Conservation (phyloP, 805 yeast genomes). For the Ogataea zsoltii region DNA sequence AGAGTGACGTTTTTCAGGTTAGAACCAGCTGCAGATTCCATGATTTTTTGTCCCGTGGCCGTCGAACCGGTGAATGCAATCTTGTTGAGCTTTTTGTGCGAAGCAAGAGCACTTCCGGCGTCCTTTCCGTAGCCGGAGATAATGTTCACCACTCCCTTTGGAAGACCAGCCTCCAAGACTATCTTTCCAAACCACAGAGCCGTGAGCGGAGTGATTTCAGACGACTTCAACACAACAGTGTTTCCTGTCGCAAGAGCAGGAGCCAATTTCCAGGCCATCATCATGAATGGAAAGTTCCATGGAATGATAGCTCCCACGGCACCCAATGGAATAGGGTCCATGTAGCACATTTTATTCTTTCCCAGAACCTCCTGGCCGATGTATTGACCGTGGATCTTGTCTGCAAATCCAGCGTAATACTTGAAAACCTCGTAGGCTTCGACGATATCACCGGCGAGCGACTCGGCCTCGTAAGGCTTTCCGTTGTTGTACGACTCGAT, state of each 20-base stretch:
- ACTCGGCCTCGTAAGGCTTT: slow-evolving; percentile 50
- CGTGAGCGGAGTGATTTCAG: slow-evolving; percentile 74
- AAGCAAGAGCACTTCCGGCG: slow-evolving; percentile 67
- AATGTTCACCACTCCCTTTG: slow-evolving; percentile 75
- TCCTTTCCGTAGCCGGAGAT: slow-evolving; percentile 70
- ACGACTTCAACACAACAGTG: slow-evolving; percentile 69
- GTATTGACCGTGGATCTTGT: slow-evolving; percentile 67
- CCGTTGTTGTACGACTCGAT: slow-evolving; percentile 62
- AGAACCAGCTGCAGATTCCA: slow-evolving; percentile 61
- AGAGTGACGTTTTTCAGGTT: slow-evolving; percentile 59
- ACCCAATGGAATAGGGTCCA: slow-evolving; percentile 62
- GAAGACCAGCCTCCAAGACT: slow-evolving; percentile 66
- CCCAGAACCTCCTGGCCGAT: slow-evolving; percentile 39
- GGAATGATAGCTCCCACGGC: slow-evolving; percentile 82
- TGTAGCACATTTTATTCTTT: slow-evolving; percentile 49
- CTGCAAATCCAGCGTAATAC: slow-evolving; percentile 79
- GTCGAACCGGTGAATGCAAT: slow-evolving; percentile 84
- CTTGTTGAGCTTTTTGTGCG: slow-evolving; percentile 66
- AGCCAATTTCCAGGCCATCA: slow-evolving; percentile 77
- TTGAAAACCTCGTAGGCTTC: slow-evolving; percentile 46
- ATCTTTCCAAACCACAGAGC: slow-evolving; percentile 66
- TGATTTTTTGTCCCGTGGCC: slow-evolving; percentile 66
- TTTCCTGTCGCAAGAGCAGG: slow-evolving; percentile 79
- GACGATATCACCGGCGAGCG: slow-evolving; percentile 39
- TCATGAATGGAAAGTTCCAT: slow-evolving; percentile 81